phyloP scores from a whole-genome alignment of 2,329 filamentous ascomycete species.

The Diaporthe sp. region DNA sequence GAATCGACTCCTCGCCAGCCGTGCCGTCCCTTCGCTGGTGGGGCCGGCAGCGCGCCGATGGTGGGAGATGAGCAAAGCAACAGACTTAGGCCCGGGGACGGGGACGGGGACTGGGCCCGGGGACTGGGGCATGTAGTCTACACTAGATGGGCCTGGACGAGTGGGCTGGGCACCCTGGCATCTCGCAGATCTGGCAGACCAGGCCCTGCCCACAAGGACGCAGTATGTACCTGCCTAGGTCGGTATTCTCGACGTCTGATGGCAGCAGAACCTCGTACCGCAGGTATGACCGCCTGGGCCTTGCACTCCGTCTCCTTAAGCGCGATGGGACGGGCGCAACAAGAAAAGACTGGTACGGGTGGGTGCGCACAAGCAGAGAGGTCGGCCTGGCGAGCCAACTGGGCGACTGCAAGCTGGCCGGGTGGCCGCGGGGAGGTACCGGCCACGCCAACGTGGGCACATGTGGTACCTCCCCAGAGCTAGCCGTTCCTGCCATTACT shows the following conservation, averaged over 20 bases:
- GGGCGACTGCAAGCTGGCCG: constrained; percentile 10
- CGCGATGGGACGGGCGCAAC: constrained; percentile 4
- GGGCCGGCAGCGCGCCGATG: constrained; percentile 6
- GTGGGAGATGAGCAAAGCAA: neutral
- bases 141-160: neutral
- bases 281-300: neutral
- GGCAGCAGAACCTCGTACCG: neutral
- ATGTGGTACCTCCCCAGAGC: constrained; percentile 23
- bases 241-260: neutral
- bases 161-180: constrained; percentile 26
- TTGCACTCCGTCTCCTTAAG: neutral
- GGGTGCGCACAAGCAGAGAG: constrained; percentile 14
- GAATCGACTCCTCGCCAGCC: neutral
- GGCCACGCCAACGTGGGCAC: neutral
- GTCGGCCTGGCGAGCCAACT: constrained; percentile 1
- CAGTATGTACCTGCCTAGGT: neutral
- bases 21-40: neutral
- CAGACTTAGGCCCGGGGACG: constrained; percentile 1
- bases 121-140: neutral
- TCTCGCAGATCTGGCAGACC: constrained; percentile 30
- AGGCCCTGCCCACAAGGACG: neutral
- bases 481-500: constrained; percentile 22
- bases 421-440: constrained; percentile 11
- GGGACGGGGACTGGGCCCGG: neutral
- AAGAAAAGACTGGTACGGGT: constrained; percentile 26